phyloP scores from a whole-genome alignment of 345 rosid genomes.

The Leavenworthia alabamica region DNA sequence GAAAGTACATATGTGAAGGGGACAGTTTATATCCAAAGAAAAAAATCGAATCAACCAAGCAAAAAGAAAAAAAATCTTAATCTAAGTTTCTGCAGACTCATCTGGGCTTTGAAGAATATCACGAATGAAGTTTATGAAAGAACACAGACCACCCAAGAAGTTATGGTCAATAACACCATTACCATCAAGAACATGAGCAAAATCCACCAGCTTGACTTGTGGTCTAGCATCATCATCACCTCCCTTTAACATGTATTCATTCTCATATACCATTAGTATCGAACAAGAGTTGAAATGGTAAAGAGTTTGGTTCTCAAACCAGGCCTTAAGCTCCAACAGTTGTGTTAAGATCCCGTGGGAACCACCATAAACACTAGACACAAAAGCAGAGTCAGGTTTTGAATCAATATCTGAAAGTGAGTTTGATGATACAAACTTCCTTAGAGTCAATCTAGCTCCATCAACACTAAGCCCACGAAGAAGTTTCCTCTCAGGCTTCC shows the following conservation, averaged over 20 bases:
- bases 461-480: conserved; percentile 39
- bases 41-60: conserved; percentile 8
- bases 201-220: conserved; percentile 75
- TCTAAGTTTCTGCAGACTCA: conserved; percentile 28
- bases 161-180: conserved; percentile 87
- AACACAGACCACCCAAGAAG: conserved; percentile 92
- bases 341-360: conserved; percentile 64
- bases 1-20: conserved; percentile 15
- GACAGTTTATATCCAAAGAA: conserved; percentile 22
- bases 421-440: conserved; percentile 79
- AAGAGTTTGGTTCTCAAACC: conserved; percentile 87
- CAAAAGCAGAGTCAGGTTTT: conserved; percentile 56
- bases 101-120: conserved; percentile 46
- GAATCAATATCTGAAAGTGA: conserved; percentile 24
- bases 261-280: conserved; percentile 62
- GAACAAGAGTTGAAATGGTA: conserved; percentile 89
- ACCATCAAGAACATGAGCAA: conserved; percentile 85
- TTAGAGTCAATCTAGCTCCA: conserved; percentile 47
- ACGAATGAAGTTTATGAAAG: conserved; percentile 70
- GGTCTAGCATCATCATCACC: conserved; percentile 31
- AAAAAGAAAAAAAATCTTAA: background rate
- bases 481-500: conserved; percentile 61
- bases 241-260: conserved; percentile 40
- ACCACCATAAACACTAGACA: conserved; percentile 51
- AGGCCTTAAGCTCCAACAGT: conserved; percentile 65